phyloP scores from a whole-genome alignment of 1,139 yeast species.

The Suhomyces atakaporum region DNA sequence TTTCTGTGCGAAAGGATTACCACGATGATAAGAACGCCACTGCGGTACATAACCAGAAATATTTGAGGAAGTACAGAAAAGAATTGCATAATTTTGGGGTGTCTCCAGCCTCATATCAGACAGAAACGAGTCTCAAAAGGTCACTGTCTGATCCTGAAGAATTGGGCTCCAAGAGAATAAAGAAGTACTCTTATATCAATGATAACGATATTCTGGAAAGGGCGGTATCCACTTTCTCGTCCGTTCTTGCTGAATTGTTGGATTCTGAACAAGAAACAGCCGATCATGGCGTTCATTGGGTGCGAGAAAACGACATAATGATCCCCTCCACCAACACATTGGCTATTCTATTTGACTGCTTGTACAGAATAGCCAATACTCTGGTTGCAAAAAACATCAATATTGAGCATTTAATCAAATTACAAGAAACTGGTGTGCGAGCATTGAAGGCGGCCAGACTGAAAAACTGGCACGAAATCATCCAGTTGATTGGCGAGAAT shows the following conservation, averaged over 20 bases:
- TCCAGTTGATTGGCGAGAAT: neutral
- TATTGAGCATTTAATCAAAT: constrained; percentile 6
- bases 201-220: constrained; percentile 9
- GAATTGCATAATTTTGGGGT: constrained; percentile 7
- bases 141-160: no score
- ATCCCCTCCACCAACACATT: constrained; percentile 8
- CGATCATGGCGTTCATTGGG: constrained; percentile 9
- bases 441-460: constrained; percentile 8
- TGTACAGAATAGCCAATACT: constrained; percentile 7
- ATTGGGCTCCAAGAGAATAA: constrained; percentile 10
- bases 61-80: constrained; percentile 13
- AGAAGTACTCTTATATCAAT: constrained; percentile 12
- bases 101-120: no score
- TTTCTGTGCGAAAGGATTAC: constrained; percentile 19
- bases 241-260: constrained; percentile 6
- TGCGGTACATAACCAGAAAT: constrained; percentile 15
- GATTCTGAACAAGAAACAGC: constrained; percentile 5
- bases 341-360: constrained; percentile 7
- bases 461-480: constrained; percentile 8
- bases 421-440: constrained; percentile 14
- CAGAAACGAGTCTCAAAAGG: no score
- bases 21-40: constrained; percentile 8
- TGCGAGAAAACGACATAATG: constrained; percentile 3
- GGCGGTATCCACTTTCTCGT: constrained; percentile 4
- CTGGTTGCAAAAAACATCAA: constrained; percentile 9